Evolutionary conservation across 257 asterid genomes (phyloP), one percentile per base, ranked within the genome.

Genomic region (Lycium barbarum): DNA sequence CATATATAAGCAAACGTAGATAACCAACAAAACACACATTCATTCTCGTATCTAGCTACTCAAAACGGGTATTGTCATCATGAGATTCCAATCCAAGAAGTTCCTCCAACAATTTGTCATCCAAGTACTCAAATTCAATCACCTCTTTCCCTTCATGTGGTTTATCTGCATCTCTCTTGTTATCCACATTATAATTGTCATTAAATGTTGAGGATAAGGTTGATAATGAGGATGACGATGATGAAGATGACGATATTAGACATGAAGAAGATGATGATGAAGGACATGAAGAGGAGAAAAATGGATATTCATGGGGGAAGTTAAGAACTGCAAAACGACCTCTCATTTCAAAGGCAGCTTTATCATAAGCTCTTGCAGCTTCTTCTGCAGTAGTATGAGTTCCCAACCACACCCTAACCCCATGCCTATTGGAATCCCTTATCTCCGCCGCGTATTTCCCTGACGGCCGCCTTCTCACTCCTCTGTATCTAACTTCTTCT

Each of bases 381-480:
- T 90, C 97, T 83, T 88, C 98, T 1, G 93, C 94, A 0, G 97
- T 94, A 3, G 84, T 90, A 40, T 90, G 93, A 0, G 98, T 94
- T 43, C 98, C 98, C 8, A 94, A 89, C 98, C 98, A 94, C 54
- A 91, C 38, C 18, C 98, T 83, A n/a, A 86, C 91, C 17, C 95
- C 97, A 2, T 85, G 84, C 2, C 85, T 90, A 11, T 87, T 89
- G 2, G 87, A 76, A 58, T 94, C 97, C 17, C 98, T 92, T 53
- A 94, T 94, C 91, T 94, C 98, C 15, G 95, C 95, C 11, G 93
- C 98, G 61, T 81, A 94, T 18, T 90, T 91, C n/a, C 98, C 98
- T 97, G 94, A 94, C 5, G 98, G 98, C 84, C 98, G 87, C 90
- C 86, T 89, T 87, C 98, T 83, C 9, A 94, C 95, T 0, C 97